phyloP scores from a whole-genome alignment of 441 rosid genomes.

The Geranium incanum region DNA sequence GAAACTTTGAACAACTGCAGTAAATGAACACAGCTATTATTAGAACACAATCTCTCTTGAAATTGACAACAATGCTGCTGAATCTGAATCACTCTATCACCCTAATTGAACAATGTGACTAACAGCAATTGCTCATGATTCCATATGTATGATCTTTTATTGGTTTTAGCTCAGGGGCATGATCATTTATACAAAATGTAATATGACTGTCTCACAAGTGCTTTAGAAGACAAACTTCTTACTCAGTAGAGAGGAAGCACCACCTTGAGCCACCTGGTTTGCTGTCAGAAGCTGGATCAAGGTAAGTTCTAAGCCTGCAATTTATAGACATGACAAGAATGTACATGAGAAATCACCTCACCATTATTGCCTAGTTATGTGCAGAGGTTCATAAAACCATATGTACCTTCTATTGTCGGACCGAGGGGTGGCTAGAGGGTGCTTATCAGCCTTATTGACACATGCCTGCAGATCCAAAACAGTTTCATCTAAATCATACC shows the following conservation, averaged over 20 bases:
- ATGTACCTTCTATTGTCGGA: constrained; percentile 52
- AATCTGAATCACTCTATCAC: too few relatives aligned
- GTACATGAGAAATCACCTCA: neutral
- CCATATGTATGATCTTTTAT: too few relatives aligned
- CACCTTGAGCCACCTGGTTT: constrained; percentile 56
- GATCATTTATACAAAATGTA: too few relatives aligned
- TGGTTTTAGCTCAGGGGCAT: too few relatives aligned
- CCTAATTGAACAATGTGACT: too few relatives aligned
- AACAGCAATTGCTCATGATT: too few relatives aligned
- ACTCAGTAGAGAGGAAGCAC: constrained; percentile 66
- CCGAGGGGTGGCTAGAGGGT: constrained; percentile 45
- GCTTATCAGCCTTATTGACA: constrained; percentile 27
- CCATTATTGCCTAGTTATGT: neutral
- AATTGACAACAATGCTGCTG: neutral
- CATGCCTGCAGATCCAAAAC: constrained; percentile 33
- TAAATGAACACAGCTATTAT: neutral
- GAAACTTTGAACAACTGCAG: neutral
- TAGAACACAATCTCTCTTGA: neutral
- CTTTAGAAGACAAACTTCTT: neutral
- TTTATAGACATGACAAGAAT: neutral
- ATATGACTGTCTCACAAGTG: too few relatives aligned
- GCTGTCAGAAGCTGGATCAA: constrained; percentile 37
- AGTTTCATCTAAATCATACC: constrained; percentile 10
- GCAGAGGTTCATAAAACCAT: neutral
- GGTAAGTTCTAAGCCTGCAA: constrained; percentile 41